Percentiles rank a stretch among this genome's conserved stretches.
Conservation (phyloP, 768 basidiomycete genomes). For the Leccinum variicolor region DNA sequence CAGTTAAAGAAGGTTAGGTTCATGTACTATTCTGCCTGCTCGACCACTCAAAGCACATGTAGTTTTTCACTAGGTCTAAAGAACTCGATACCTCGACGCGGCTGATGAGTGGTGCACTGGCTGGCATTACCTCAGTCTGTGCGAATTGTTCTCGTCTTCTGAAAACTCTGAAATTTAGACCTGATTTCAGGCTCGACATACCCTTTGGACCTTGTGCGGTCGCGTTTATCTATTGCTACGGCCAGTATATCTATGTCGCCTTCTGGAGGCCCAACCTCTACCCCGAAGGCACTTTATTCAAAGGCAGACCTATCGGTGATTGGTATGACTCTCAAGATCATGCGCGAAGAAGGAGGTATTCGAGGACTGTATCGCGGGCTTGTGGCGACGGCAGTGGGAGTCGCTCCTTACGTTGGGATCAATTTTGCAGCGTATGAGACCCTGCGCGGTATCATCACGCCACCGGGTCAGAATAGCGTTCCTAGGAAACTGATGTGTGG, state of each 20-base stretch:
- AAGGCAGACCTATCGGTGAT: constrained; percentile 64
- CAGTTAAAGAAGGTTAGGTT: constrained; percentile 74
- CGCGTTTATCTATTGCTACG: constrained; percentile 89
- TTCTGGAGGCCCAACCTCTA: constrained; percentile 37
- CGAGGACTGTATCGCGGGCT: constrained; percentile 84
- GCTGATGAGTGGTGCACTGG: constrained; percentile 81
- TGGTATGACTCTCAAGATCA: constrained; percentile 89
- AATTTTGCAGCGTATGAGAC: constrained; percentile 96
- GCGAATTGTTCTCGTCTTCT: constrained; percentile 31
- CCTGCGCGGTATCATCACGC: constrained; percentile 68
- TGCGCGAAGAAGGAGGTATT: constrained; percentile 89
- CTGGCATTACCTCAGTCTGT: constrained; percentile 95
- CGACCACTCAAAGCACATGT: constrained; percentile 25
- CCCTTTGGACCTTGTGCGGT: constrained; percentile 91
- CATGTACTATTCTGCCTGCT: not conserved
- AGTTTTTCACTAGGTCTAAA: constrained; percentile 76
- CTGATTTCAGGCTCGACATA: constrained; percentile 68
- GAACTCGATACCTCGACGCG: constrained; percentile 88
- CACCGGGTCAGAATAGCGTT: constrained; percentile 72
- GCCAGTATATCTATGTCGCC: constrained; percentile 57
- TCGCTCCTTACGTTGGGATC: constrained; percentile 87
- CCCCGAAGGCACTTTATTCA: constrained; percentile 36
- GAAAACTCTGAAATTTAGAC: constrained; percentile 8
- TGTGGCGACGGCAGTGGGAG: constrained; percentile 80
- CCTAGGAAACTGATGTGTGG: constrained; percentile 78